Base-by-base conservation (phyloP, 495 filamentous ascomycete species). In the Xylaria nigripes region DNA sequence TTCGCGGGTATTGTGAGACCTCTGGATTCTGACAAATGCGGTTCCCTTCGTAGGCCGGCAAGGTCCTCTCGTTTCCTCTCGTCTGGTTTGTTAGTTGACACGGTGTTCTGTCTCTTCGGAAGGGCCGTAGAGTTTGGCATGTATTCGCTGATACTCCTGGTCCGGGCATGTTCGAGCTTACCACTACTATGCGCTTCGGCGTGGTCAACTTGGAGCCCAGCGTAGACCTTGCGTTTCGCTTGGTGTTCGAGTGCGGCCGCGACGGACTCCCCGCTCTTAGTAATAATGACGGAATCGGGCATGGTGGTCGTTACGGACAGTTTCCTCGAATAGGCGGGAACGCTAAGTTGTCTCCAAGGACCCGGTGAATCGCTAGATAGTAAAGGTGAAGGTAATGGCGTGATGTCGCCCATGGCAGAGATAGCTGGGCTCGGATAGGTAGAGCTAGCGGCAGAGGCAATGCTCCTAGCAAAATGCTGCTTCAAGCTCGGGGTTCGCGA, bases 331-430 rank as follows among this genome's bases (percentile, higher is more conserved):
- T 65, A 44, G 47, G 65, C 60, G 61, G 77, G 64, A 32, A 71
- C 66, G 29, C 65, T 57, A 18, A 80, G 66, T 61, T 71, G 73
- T 61, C 73, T 81, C 84, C 86, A 87, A 19, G 83, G 83, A 5
- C 79, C 79, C n/a, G 91, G 86, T 7, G 86, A 89, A 42, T 86
- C 84, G 54, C 72, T 72, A 7, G 78, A 78, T 53, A 87, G 73
- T 36, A 96, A 78, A 7, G 93, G 93, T 5, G 93, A 96, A 10
- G 93, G 93, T 21, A 98, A 70, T 48, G 93, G 93, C 4, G 93
- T 98, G 53, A 98, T 84, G 62, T 96, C 89, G 36, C 81, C 81
- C 81, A 96, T 84, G 18, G 90, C 87, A 53, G 83, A 82, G 36
- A 95, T 77, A 54, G 85, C 81, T 2, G 90, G 90, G 36, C 73